These are phyloP conservation scores for Phytophthora capsici DNA, from an alignment of 352 stramenopile species.

Conservation along the genomic window DNA sequence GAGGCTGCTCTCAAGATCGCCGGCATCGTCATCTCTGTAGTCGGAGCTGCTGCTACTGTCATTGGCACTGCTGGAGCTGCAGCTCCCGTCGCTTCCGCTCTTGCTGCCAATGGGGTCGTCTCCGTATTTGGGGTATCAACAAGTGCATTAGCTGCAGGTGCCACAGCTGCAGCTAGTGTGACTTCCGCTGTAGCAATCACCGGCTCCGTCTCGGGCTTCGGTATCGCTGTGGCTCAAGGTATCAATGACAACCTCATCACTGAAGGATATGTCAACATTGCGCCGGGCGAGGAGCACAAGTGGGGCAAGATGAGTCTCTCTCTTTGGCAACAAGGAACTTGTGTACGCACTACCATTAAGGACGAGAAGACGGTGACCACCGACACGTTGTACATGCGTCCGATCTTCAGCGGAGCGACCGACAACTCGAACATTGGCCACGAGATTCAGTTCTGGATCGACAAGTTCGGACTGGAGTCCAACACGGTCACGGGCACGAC, in stretches of 20 bases:
- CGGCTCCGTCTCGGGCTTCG: slow-evolving; percentile 42
- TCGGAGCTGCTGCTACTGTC: slow-evolving; percentile 30
- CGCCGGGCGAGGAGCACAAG: slow-evolving; percentile 35
- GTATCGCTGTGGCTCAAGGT: slow-evolving; percentile 40
- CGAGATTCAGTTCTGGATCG: slow-evolving; percentile 56
- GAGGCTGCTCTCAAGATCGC: slow-evolving; percentile 50
- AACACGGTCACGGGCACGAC: slow-evolving; percentile 20
- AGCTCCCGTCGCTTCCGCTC: slow-evolving; percentile 31
- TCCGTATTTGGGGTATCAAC: slow-evolving; percentile 44
- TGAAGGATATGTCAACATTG: slow-evolving; percentile 43
- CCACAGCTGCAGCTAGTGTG: slow-evolving; percentile 20
- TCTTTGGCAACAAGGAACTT: slow-evolving; percentile 59
- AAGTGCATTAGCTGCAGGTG: slow-evolving; percentile 23
- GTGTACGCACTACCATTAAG: slow-evolving; percentile 46
- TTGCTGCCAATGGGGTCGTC: slow-evolving; percentile 36
- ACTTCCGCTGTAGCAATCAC: slow-evolving; percentile 24
- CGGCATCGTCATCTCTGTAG: slow-evolving; percentile 33
- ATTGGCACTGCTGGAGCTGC: slow-evolving; percentile 40
- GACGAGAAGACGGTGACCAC: slow-evolving; percentile 45
- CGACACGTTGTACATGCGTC: slow-evolving; percentile 57
- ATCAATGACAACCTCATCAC: slow-evolving; percentile 45
- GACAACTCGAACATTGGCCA: slow-evolving; percentile 53
- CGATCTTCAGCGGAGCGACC: slow-evolving; percentile 58
- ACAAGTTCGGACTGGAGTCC: slow-evolving; percentile 47
- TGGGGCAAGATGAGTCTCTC: slow-evolving; percentile 57